phyloP scores from a whole-genome alignment of 2,329 filamentous ascomycete species.

The Zymoseptoria crescenta region DNA sequence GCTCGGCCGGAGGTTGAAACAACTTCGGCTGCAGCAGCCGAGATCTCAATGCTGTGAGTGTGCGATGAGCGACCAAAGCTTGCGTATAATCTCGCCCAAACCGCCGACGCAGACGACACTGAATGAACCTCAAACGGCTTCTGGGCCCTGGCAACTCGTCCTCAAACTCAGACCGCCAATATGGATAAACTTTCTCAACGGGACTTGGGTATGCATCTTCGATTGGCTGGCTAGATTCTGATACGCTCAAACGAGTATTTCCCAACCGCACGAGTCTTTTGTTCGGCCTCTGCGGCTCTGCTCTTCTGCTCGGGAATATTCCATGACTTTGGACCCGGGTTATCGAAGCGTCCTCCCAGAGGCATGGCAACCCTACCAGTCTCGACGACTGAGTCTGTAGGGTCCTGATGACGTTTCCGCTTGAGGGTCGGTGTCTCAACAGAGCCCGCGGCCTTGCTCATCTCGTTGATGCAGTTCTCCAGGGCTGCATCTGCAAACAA shows the following conservation, averaged over 20 bases:
- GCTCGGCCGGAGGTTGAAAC: neutral
- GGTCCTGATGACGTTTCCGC: constrained; percentile 6
- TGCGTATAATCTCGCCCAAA: neutral
- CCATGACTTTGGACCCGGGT: neutral
- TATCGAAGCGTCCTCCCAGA: constrained; percentile 6
- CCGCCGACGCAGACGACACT: neutral
- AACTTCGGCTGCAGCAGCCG: neutral
- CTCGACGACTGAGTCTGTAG: constrained; percentile 3
- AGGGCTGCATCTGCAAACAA: constrained; percentile 8
- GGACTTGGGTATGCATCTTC: neutral
- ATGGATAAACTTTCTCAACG: neutral
- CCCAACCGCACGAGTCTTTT: constrained; percentile 11
- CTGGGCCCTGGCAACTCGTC: neutral
- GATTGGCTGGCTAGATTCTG: constrained; percentile 5
- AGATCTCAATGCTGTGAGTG: neutral
- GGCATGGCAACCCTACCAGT: constrained; percentile 9
- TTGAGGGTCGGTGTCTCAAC: neutral
- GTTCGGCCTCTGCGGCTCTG: constrained; percentile 4
- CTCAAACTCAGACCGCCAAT: neutral
- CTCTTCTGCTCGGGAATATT: neutral
- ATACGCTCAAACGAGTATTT: constrained; percentile 13
- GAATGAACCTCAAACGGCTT: neutral
- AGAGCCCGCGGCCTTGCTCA: neutral
- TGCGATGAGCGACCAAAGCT: neutral
- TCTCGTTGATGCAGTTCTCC: constrained; percentile 9